These are phyloP conservation scores for Tolypocladium guangdongense DNA, from an alignment of 2,329 filamentous ascomycete species.

Conservation along the genomic window DNA sequence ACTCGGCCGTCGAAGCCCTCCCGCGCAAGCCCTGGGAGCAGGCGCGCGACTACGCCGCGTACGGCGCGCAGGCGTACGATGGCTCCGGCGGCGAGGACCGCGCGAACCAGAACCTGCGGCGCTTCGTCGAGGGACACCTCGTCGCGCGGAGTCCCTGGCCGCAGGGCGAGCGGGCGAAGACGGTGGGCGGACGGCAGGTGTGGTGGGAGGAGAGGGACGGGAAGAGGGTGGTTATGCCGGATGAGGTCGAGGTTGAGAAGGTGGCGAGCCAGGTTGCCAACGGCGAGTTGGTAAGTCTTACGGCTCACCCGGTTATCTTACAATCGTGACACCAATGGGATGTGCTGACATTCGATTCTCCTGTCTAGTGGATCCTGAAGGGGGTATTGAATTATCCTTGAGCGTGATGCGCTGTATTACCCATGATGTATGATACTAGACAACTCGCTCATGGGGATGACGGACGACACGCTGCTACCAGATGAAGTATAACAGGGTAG, in stretches of 20 bases:
- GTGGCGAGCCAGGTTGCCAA: constrained; percentile 71
- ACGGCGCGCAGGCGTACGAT: constrained; percentile 64
- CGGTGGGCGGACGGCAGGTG: constrained; percentile 51
- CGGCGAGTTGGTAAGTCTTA: constrained; percentile 57
- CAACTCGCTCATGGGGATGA: not conserved
- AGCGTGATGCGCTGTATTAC: not conserved
- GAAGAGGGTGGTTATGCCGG: constrained; percentile 65
- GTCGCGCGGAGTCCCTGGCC: constrained; percentile 67
- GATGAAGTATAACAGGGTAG: not conserved
- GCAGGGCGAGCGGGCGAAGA: constrained; percentile 53
- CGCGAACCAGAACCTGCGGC: constrained; percentile 62
- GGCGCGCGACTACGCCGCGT: constrained; percentile 55
- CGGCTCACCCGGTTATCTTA: not conserved
- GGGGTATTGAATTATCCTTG: constrained; percentile 32
- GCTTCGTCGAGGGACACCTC: constrained; percentile 81
- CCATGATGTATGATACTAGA: not conserved
- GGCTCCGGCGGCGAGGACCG: constrained; percentile 64
- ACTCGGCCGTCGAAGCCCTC: constrained; percentile 66
- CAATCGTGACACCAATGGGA: not conserved
- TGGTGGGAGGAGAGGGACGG: constrained; percentile 73
- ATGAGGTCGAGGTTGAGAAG: constrained; percentile 63
- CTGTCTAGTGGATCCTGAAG: constrained; percentile 52
- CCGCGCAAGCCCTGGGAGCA: constrained; percentile 83
- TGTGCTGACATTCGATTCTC: not conserved
- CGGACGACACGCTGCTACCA: too few species aligned